phyloP scores from a whole-genome alignment of 345 rosid genomes.

The Pelargonium nanum region DNA sequence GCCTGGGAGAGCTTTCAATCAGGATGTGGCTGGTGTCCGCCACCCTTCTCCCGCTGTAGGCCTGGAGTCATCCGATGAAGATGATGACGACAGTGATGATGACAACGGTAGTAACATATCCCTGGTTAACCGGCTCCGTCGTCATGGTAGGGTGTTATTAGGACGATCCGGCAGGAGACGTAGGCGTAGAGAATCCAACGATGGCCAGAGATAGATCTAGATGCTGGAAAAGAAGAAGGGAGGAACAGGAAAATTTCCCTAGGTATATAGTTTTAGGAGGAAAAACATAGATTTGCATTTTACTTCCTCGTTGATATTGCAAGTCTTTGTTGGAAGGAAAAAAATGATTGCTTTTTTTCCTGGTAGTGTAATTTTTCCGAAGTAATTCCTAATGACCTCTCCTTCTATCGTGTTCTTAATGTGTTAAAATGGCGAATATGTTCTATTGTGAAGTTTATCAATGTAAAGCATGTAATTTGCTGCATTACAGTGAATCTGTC shows the following conservation, averaged over 20 bases:
- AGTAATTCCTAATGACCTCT: background rate
- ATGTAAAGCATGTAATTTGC: too few relatives aligned
- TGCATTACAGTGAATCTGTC: too few relatives aligned
- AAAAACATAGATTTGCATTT: background rate
- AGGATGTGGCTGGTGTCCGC: conserved; percentile 2
- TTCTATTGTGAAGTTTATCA: too few relatives aligned
- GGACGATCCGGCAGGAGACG: conserved; percentile 73
- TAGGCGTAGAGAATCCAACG: conserved; percentile 47
- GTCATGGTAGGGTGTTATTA: conserved; percentile 48
- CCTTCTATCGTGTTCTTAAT: too few relatives aligned
- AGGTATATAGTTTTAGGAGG: background rate
- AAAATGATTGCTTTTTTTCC: too few relatives aligned
- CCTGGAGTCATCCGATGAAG: conserved; percentile 31
- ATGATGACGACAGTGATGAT: conserved; percentile 21
- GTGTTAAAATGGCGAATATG: too few relatives aligned
- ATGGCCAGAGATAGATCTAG: conserved; percentile 15
- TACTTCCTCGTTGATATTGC: background rate
- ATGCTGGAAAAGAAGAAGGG: conserved; percentile 1
- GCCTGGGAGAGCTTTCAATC: conserved; percentile 16
- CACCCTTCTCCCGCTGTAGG: conserved; percentile 21
- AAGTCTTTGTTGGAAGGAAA: too few relatives aligned
- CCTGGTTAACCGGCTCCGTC: conserved; percentile 54
- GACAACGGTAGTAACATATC: conserved; percentile 23
- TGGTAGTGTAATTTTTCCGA: background rate
- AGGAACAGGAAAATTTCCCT: conserved; percentile 3